Evolutionary conservation across 345 rosid species (phyloP).

Genomic region (Noccaea caerulescens): DNA sequence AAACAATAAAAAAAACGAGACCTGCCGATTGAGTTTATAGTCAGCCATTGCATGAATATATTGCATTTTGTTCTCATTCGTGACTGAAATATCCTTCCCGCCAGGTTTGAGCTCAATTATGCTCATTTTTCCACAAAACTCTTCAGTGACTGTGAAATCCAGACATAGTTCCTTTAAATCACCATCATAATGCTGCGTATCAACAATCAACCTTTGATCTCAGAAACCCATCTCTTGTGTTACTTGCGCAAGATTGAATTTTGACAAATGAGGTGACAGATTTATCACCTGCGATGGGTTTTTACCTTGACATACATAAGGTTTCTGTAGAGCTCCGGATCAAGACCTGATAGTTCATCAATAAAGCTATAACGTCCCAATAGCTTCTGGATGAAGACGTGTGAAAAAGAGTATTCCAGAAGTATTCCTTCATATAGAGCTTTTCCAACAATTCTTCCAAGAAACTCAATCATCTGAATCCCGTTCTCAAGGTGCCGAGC

Average conservation of each 20-base stretch:
- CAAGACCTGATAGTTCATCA: slow-evolving; percentile 94
- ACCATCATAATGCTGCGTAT: slow-evolving; percentile 83
- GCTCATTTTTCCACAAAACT: slow-evolving; percentile 72
- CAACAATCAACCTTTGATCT: slow-evolving; percentile 21
- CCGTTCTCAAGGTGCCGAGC: slow-evolving; percentile 89
- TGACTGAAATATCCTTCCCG: slow-evolving; percentile 77
- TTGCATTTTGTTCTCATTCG: slow-evolving; percentile 95
- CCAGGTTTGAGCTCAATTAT: slow-evolving; percentile 84
- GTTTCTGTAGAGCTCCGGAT: slow-evolving; percentile 89
- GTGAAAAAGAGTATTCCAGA: slow-evolving; percentile 92
- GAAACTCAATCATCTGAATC: slow-evolving; percentile 91
- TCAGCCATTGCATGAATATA: slow-evolving; percentile 98
- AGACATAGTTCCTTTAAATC: slow-evolving; percentile 82
- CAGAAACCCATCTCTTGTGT: slow-evolving; percentile 27
- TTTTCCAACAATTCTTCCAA: slow-evolving; percentile 97
- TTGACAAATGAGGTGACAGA: slow-evolving; percentile 18
- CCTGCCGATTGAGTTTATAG: slow-evolving; percentile 97
- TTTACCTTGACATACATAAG: slow-evolving; percentile 97
- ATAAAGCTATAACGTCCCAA: slow-evolving; percentile 96
- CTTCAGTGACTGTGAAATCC: slow-evolving; percentile 94
- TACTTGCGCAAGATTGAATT: slow-evolving; percentile 22
- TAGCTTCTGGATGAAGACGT: slow-evolving; percentile 88
- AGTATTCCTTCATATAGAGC: slow-evolving; percentile 96
- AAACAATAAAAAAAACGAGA: slow-evolving; percentile 38
- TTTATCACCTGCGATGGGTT: slow-evolving; percentile 31